Base-by-base conservation (phyloP, 805 yeast species). In the Nakazawaea ernobii region DNA sequence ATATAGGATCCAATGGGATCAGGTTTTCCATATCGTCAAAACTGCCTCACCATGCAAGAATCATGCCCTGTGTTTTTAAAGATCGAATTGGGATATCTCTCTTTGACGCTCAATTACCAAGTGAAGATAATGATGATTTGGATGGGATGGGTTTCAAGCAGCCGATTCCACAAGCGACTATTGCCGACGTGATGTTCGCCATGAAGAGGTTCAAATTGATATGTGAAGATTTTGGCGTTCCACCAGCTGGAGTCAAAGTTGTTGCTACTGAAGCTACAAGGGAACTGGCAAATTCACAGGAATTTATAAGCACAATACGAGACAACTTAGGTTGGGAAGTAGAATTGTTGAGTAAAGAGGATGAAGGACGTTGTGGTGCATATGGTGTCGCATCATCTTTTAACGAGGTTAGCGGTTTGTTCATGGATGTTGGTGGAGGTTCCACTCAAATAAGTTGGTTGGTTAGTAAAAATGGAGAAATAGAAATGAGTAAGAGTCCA, bases 181-280 rank as follows among this genome's bases (percentile, higher is more conserved):
- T 84, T 32, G 60, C 61, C 20, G 88, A 83, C 49, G 78, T 84
- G 17, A 71, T 79, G 46, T 69, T 74, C 20, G 83, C 87, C 2
- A 75, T 86, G 77, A 71, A 73, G 52, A 72, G 92, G 55, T 85
- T 85, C 65, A 75, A 78, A 56, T 67, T 77, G 54, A 82, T 84
- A 38, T 86, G 92, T 60, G 79, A 74, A 46, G 89, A 83, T 62
- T 85, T 85, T 57, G 89, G 88, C 24, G 90, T 85, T 1, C 74
- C 80, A 6, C 59, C 63, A 28, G 73, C 72, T 45, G 75, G 82
- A 14, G 86, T 84, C 10, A 67, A 77, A 49, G 82, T 85, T 1
- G 82, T 84, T 17, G 89, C 88, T 8, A 83, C 91, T 0, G 89
- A 84, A 55, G 88, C 89, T 1, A 79, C 86, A 0, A 72, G 88